Percentiles rank a stretch among this genome's conserved stretches.
phyloP scores from a whole-genome alignment of 73 alveolate species.

The Symbiodinium pilosum region DNA sequence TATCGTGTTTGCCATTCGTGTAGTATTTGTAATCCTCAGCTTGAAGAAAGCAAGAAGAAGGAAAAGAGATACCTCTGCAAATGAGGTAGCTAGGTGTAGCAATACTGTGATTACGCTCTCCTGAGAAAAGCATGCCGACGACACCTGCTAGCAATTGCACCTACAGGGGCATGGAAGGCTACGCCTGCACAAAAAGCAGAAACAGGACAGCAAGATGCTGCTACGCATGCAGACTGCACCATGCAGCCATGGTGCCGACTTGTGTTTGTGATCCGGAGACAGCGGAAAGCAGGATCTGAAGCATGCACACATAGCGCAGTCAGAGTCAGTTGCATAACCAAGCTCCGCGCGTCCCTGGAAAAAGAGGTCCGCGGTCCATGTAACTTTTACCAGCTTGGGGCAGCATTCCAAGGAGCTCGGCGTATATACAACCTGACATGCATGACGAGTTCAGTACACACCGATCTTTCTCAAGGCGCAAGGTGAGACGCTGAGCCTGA shows the following conservation, averaged over 20 bases:
- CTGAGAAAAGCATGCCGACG: too few relatives aligned
- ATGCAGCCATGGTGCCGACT: slow-evolving; percentile 39
- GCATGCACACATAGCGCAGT: not conserved
- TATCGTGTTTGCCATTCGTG: slow-evolving; percentile 87
- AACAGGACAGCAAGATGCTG: too few relatives aligned
- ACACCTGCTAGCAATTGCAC: too few relatives aligned
- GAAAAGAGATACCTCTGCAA: too few relatives aligned
- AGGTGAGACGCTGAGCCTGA: not conserved
- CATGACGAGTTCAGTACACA: not conserved
- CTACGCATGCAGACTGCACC: too few relatives aligned
- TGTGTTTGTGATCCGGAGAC: slow-evolving; percentile 97
- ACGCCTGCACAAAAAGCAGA: too few relatives aligned
- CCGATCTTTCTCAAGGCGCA: too few relatives aligned
- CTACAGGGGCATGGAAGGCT: too few relatives aligned
- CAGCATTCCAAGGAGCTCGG: slow-evolving; percentile 99
- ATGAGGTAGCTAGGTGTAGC: too few relatives aligned
- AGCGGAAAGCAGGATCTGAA: slow-evolving; percentile 98
- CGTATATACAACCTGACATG: slow-evolving; percentile 98
- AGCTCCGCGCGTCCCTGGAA: slow-evolving; percentile 98
- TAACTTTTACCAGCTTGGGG: slow-evolving; percentile 98
- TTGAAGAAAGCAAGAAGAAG: too few relatives aligned
- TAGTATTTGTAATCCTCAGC: slow-evolving; percentile 70
- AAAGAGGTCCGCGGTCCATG: slow-evolving; percentile 99
- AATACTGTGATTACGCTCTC: too few relatives aligned
- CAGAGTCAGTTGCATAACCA: not conserved